phyloP scores from a whole-genome alignment of 139 green algal genomes.

The Pycnococcus provasolii region DNA sequence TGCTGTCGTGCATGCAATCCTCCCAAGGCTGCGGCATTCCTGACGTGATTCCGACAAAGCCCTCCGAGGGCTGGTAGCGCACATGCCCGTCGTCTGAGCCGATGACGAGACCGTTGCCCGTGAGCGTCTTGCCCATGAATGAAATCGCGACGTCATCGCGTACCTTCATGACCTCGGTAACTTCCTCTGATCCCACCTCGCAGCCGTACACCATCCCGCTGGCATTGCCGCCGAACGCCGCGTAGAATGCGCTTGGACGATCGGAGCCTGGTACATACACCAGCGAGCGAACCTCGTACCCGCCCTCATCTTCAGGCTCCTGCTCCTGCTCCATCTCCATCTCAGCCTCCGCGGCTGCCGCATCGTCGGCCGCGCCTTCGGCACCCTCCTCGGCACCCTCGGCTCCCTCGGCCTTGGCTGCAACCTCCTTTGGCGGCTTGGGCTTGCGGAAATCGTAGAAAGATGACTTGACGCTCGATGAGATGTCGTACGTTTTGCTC shows the following conservation, averaged over 20 bases:
- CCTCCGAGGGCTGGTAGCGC: background rate
- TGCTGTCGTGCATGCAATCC: slow-evolving; percentile 42
- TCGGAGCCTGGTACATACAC: background rate
- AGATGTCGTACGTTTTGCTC: slow-evolving; percentile 2
- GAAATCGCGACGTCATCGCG: background rate
- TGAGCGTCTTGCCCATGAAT: background rate
- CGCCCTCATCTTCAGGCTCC: background rate
- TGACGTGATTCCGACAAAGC: background rate
- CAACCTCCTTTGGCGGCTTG: slow-evolving; percentile 26
- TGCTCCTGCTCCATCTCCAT: slow-evolving; percentile 19
- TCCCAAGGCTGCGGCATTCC: slow-evolving; percentile 28
- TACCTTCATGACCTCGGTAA: background rate
- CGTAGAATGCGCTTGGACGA: slow-evolving; percentile 1
- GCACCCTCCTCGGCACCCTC: slow-evolving; percentile 4
- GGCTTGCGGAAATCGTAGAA: slow-evolving; percentile 30
- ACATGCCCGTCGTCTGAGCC: slow-evolving; percentile 27
- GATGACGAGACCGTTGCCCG: slow-evolving; percentile 11
- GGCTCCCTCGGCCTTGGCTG: slow-evolving; percentile 9
- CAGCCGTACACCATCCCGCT: slow-evolving; percentile 8
- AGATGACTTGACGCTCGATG: background rate
- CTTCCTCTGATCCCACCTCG: background rate
- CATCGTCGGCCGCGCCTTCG: slow-evolving; percentile 11
- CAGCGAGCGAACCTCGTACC: background rate
- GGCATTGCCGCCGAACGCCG: slow-evolving; percentile 9
- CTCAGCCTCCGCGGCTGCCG: background rate